Percentiles rank a stretch among this genome's conserved stretches.
Evolutionary conservation across 441 rosid species (phyloP).

Genomic region (Populus hybrid): DNA sequence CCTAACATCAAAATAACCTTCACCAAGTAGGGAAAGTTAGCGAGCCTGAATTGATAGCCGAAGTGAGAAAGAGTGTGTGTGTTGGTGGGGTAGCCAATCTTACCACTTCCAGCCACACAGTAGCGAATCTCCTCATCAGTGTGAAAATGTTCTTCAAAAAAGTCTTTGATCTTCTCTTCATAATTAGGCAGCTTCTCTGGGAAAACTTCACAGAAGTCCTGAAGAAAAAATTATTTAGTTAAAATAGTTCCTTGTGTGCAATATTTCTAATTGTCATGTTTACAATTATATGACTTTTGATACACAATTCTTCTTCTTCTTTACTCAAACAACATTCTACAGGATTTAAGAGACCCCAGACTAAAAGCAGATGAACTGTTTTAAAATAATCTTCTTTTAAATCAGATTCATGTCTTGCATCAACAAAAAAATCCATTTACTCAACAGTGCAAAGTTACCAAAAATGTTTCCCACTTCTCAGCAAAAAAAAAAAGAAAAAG

Average conservation of each 20-base stretch:
- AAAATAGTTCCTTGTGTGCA: no score
- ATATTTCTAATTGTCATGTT: background rate
- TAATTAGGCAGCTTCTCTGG: conserved; percentile 86
- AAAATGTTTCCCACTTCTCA: background rate
- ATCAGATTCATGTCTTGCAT: background rate
- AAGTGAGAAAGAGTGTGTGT: background rate
- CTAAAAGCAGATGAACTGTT: background rate
- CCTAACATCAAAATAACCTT: conserved; percentile 91
- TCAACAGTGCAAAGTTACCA: background rate
- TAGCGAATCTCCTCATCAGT: conserved; percentile 96
- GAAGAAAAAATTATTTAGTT: conserved; percentile 10
- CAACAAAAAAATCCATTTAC: background rate
- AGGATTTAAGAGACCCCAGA: background rate
- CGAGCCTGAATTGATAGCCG: background rate
- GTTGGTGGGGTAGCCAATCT: background rate
- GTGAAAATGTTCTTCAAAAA: conserved; percentile 88
- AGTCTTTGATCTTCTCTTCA: conserved; percentile 75
- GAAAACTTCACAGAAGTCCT: conserved; percentile 91
- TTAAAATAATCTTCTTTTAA: background rate
- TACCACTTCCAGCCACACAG: conserved; percentile 91
- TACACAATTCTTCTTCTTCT: background rate
- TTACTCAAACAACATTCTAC: background rate
- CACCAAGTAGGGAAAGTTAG: conserved; percentile 11
- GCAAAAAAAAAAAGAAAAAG: background rate
- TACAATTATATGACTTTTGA: background rate